Evolutionary conservation across 2,329 filamentous ascomycete genomes (phyloP), one percentile per base, ranked within the genome.

Genomic region (Cladosporium oxysporum): DNA sequence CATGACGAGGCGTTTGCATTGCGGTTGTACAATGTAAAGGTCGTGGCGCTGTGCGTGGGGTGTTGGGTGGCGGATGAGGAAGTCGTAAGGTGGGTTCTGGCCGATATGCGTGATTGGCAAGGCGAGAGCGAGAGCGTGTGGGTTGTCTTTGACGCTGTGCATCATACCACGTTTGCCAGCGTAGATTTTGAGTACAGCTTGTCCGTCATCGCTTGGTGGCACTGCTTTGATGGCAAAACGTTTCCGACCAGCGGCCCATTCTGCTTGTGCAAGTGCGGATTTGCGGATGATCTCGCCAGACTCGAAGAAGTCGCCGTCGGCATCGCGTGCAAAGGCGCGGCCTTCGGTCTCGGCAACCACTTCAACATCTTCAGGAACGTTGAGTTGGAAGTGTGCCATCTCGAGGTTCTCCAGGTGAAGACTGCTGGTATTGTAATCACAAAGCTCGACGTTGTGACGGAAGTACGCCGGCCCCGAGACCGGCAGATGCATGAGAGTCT

Each of bases 21-120:
- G 96, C 1, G 96, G 95, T 76, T 98, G 95, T 53, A 93, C 91
- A 69, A 99, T 91, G 78, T 99, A 99, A 66, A 99, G 89, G 76
- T 99, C 95, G 78, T 99, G 93, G 50, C 94, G 88, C 75, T 97
- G 93, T n/a, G 95, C 95, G 77, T 99, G 95, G 10, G 95, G 95
- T 2, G 95, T 99, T 8, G 96, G 96, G 76, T 99, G 95, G 5
- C 95, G 88, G 47, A 90, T 90, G 55, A 97, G 85, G 78, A 98
- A 99, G 66, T 97, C 92, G 78, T 97, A 99, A 0, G 91, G 87
- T 3, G 95, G 95, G 75, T 99, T 99, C 72, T 94, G 91, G 67
- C 95, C 95, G 0, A 88, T 90, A 78, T 99, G 95, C 44, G 92
- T 86, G 61, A 99, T 88, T 0, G 95, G 94, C n/a, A 99, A 80